phyloP scores from a whole-genome alignment of 2,329 filamentous ascomycete species.

The Samsoniella hepiali region DNA sequence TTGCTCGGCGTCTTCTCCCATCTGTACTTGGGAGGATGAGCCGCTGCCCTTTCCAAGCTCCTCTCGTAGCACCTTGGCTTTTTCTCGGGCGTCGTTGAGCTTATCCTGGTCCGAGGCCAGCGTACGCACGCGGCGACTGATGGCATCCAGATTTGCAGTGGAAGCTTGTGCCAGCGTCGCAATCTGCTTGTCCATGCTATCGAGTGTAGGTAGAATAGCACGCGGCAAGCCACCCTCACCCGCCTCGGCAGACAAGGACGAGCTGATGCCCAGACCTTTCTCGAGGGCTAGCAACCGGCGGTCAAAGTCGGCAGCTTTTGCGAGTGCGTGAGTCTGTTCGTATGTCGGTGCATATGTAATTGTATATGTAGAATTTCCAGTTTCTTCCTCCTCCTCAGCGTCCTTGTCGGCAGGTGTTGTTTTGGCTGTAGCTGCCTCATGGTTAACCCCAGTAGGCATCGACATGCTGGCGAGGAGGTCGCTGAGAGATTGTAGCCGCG shows the following conservation, averaged over 20 bases:
- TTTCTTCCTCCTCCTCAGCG: constrained; percentile 22
- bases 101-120: constrained; percentile 70
- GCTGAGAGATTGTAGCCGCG: constrained; percentile 62
- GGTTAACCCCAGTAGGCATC: constrained; percentile 26
- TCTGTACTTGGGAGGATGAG: constrained; percentile 33
- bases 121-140: constrained; percentile 66
- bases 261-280: constrained; percentile 73
- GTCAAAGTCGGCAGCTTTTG: constrained; percentile 85
- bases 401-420: constrained; percentile 22
- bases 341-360: constrained; percentile 63
- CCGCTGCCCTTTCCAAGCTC: constrained; percentile 45
- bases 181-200: constrained; percentile 77
- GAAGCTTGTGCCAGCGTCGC: constrained; percentile 69
- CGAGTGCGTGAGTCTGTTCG: constrained; percentile 67
- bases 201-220: constrained; percentile 78
- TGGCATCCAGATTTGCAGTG: constrained; percentile 68
- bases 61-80: constrained; percentile 60
- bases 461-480: constrained; percentile 67
- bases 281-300: constrained; percentile 75
- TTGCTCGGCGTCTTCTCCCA: constrained; percentile 62
- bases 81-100: constrained; percentile 61
- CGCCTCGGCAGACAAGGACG: constrained; percentile 61
- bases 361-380: constrained; percentile 53
- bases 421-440: constrained; percentile 4
- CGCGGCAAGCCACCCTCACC: constrained; percentile 54